Percentiles rank a stretch among this genome's conserved stretches.
These are phyloP conservation scores for Pleurotus citrinopileatus DNA, from an alignment of 768 basidiomycete species.

Conservation along the genomic window DNA sequence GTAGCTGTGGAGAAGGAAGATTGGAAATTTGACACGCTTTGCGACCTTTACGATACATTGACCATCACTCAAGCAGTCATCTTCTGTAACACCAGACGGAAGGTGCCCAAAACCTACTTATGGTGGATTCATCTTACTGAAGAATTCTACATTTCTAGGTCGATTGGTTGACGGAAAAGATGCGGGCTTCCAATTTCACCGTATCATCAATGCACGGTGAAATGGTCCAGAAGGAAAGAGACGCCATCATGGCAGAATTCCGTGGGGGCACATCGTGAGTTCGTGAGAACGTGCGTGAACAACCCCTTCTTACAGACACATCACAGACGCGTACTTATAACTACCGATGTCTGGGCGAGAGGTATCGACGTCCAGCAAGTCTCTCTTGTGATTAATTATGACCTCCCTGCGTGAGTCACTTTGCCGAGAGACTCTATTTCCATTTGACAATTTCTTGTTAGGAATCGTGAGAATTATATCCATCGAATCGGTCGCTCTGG, in stretches of 20 bases:
- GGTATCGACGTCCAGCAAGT: conserved; percentile 99
- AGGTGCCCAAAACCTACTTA: conserved; percentile 49
- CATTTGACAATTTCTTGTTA: conserved; percentile 25
- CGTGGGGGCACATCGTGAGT: conserved; percentile 87
- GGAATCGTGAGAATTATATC: conserved; percentile 98
- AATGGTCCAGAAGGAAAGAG: conserved; percentile 94
- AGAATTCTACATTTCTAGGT: conserved; percentile 46
- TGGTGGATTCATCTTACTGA: background rate
- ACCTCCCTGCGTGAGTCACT: conserved; percentile 79
- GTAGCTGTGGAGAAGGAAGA: conserved; percentile 99
- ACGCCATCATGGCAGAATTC: conserved; percentile 97
- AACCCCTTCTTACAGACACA: conserved; percentile 15
- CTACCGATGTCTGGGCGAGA: conserved; percentile 96
- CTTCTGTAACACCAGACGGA: conserved; percentile 97
- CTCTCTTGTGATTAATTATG: conserved; percentile 96
- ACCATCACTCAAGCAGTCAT: conserved; percentile 99
- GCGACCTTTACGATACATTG: conserved; percentile 96
- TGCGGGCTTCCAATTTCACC: conserved; percentile 98
- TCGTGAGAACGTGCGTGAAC: conserved; percentile 10
- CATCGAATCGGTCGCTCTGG: conserved; percentile 99
- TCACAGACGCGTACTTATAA: conserved; percentile 85
- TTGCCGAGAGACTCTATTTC: conserved; percentile 9
- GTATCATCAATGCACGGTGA: conserved; percentile 96
- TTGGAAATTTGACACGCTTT: conserved; percentile 98
- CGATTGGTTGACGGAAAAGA: conserved; percentile 98